Percentiles rank a stretch among this genome's conserved stretches.
phyloP scores from a whole-genome alignment of 2,329 filamentous ascomycete species.

The Talaromyces islandicus region DNA sequence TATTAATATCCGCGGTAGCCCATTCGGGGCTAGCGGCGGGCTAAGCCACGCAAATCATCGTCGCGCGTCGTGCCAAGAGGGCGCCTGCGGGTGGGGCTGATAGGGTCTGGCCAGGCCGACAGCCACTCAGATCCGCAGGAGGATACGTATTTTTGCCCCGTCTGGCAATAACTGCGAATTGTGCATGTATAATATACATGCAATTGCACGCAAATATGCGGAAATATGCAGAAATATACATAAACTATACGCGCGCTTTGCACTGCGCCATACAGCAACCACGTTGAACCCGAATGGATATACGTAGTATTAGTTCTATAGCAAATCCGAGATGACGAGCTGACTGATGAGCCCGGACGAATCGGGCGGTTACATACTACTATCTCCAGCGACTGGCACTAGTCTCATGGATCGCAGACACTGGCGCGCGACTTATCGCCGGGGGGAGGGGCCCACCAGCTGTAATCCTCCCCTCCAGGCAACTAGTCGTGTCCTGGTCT shows the following conservation, averaged over 20 bases:
- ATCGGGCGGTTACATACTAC: neutral
- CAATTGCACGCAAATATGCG: neutral
- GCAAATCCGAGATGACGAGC: neutral
- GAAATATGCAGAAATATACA: neutral
- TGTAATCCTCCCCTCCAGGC: neutral
- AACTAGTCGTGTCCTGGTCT: neutral
- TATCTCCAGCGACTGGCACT: neutral
- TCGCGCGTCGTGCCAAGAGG: neutral
- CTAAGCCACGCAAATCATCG: neutral
- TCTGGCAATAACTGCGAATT: no score
- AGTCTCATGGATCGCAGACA: neutral
- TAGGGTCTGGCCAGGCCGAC: neutral
- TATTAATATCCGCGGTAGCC: neutral
- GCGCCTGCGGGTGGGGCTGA: neutral
- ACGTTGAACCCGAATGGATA: no score
- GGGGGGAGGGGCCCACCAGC: conserved; percentile 5
- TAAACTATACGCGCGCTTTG: no score
- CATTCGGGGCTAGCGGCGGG: neutral
- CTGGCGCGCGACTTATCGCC: conserved; percentile 5
- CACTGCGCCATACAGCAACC: no score
- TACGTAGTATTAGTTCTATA: no score
- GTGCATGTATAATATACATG: neutral
- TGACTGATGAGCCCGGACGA: neutral
- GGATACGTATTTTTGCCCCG: neutral
- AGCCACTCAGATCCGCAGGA: neutral